Base-by-base conservation (phyloP, 345 rosid genomes). In the Melaleuca alternifolia region DNA sequence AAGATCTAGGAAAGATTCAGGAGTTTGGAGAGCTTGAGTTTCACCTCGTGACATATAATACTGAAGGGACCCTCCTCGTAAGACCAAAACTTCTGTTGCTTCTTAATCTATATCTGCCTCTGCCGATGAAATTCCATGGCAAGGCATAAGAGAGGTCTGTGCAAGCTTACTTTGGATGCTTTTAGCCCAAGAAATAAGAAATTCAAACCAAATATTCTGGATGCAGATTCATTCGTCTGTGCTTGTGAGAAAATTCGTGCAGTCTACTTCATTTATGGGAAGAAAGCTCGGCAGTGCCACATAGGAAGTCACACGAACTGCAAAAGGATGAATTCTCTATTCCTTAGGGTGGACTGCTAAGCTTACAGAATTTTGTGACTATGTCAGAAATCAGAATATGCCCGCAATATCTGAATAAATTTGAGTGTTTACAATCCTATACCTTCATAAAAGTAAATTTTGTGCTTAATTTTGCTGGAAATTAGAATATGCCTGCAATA, bases 51-150 rank as follows among this genome's bases (percentile, higher is more conserved):
- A 24, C 2, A 11, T 44, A 89, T 24, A 86, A 85, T 52, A 82
- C 86, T 51, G 88, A 86, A 86, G 62, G 50, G 4, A 59, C 89
- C 52, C 85, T 86, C 85, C 10, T 52, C 86, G 88, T 86, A 85
- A 75, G 85, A 54, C 15, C 15, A 20, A 28, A 28, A 7, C 76
- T 62, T 28, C 20, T 28, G 20, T 62, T 9, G 20, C 76, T 41
- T 20, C 20, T 61, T n/a, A n/a, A 61, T 61, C 71, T 62, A 28
- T 62, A 28, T 62, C 6, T 30, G 33, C 9, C 71, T 61, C 21
- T 28, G 41, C 76, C n/a, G 76, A 28, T 28, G 76, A 62, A 62
- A 28, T 62, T 62, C 41, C 76, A 62, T 7, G 21, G 5, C 75
- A 30, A 62, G 41, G 76, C 76, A 62, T 62, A 28, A 62, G 75